phyloP scores from a whole-genome alignment of 2,329 filamentous ascomycete species.

The Claviceps fusiformis region DNA sequence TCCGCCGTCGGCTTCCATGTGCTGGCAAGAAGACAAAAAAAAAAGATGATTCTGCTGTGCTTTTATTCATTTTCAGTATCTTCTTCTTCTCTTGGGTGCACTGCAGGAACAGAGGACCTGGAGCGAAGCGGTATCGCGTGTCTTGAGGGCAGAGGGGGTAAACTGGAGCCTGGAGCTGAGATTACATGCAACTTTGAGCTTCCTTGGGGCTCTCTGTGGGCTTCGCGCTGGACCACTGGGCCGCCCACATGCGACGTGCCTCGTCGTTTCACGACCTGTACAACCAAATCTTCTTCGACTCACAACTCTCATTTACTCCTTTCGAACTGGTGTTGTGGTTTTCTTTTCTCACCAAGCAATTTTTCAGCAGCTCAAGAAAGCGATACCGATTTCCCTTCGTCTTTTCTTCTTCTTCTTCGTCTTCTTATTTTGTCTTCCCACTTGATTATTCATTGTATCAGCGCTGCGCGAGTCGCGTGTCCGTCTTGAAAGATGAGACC shows the following conservation, averaged over 20 bases:
- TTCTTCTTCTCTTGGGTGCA: slow-evolving; percentile 33
- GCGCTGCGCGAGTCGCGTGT: slow-evolving; percentile 13
- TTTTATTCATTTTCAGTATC: slow-evolving; percentile 8
- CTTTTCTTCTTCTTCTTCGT: not conserved
- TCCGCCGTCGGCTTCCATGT: slow-evolving; percentile 22
- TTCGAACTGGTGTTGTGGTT: slow-evolving; percentile 18
- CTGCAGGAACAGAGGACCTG: slow-evolving; percentile 21
- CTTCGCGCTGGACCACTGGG: slow-evolving; percentile 9
- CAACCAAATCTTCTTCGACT: slow-evolving; percentile 36
- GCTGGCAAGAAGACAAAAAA: slow-evolving; percentile 15
- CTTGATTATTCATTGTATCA: slow-evolving; percentile 10
- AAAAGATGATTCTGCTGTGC: slow-evolving; percentile 8
- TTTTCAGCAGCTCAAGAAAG: slow-evolving; percentile 22
- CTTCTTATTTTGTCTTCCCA: slow-evolving; percentile 14
- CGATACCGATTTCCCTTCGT: slow-evolving; percentile 29
- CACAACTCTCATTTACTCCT: slow-evolving; percentile 17
- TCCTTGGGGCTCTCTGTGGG: not conserved
- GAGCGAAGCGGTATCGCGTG: slow-evolving; percentile 21
- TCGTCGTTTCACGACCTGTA: slow-evolving; percentile 23
- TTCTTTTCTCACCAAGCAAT: not conserved
- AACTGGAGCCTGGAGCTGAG: too few relatives aligned
- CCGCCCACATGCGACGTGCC: slow-evolving; percentile 16
- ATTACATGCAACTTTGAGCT: not conserved
- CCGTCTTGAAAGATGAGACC: slow-evolving; percentile 21
- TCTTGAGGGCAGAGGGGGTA: not conserved